Evolutionary conservation across 352 stramenopile species (phyloP), one percentile per base, ranked within the genome.

Genomic region (Paralagenidium karlingii): DNA sequence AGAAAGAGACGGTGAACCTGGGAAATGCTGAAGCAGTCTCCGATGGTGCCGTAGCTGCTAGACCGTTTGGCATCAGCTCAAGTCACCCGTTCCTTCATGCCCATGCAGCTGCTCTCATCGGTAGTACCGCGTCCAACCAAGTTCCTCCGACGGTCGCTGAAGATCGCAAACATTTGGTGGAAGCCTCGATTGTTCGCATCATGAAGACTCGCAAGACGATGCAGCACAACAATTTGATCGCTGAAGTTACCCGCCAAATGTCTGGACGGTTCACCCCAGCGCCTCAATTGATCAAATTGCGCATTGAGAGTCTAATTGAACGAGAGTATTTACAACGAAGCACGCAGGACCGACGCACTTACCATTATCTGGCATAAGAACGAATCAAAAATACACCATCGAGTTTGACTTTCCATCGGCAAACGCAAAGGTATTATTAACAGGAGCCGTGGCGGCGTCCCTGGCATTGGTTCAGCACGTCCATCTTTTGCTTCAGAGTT

Each of bases 261-360:
- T 63, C 60, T 11, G 60, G 88, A 18, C 82, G 93, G 34, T 99
- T 99, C 60, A 76, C 89, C 5, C 93, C 94, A 12, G 69, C 85
- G 16, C 90, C 90, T 3, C 78, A 96, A 43, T 87, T 98, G 43
- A 94, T 99, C 63, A 99, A 99, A 77, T 93, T 97, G 44, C 77
- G 96, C 29, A 97, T 99, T 44, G 96, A 99, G 63, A 96, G 83
- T 49, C 76, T 99, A 13, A 99, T 99, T 49, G 95, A 99, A 55
- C 79, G 96, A 39, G 96, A 99, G 60, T 99, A 99, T 63, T 66
- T 99, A 30, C 89, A 98, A 55, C 85, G 95, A 31, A 89, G 87
- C 47, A 55, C 86, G 19, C 58, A 81, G 33, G 92, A 99, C 55
- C 80, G 84, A 49, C 70, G 79, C 20, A 56, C 97, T 34, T 99